Evolutionary conservation across 1,284 basidiomycete species (phyloP).

Genomic region (Pyrrhoderma noxium): DNA sequence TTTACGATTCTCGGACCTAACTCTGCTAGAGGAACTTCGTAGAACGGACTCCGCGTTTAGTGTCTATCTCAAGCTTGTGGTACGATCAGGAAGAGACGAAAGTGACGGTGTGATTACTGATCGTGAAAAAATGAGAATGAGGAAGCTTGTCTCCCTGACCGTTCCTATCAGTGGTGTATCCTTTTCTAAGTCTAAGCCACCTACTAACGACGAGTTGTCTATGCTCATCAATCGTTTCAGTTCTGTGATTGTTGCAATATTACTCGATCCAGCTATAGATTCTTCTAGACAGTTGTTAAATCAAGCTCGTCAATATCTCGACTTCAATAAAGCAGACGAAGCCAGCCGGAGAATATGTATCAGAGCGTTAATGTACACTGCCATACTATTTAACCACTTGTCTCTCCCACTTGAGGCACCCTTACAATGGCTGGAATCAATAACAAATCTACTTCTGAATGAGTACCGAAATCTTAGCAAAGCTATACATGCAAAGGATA

Average conservation of each 20-base stretch:
- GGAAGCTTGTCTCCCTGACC: conserved; percentile 72
- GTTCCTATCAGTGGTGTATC: conserved; percentile 69
- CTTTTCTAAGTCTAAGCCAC: conserved; percentile 50
- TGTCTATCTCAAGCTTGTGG: conserved; percentile 74
- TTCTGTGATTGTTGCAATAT: conserved; percentile 69
- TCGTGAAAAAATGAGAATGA: conserved; percentile 43
- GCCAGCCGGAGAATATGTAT: conserved; percentile 70
- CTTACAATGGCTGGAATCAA: conserved; percentile 62
- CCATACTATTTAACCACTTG: conserved; percentile 59
- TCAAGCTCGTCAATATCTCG: conserved; percentile 60
- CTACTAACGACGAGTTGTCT: conserved; percentile 56
- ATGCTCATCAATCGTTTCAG: conserved; percentile 85
- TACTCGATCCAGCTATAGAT: conserved; percentile 52
- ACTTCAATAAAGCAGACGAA: conserved; percentile 62
- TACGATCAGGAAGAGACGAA: conserved; percentile 41
- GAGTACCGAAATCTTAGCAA: conserved; percentile 35
- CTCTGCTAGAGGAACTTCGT: conserved; percentile 45
- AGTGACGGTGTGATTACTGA: conserved; percentile 29
- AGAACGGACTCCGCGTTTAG: conserved; percentile 69
- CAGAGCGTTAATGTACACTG: conserved; percentile 73
- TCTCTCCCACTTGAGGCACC: conserved; percentile 48
- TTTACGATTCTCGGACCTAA: conserved; percentile 55
- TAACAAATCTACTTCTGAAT: conserved; percentile 49
- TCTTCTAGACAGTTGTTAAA: conserved; percentile 46
- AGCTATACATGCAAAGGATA: conserved; percentile 23